Conservation (phyloP, 305 asterid species). For the Solanum hybrid region DNA sequence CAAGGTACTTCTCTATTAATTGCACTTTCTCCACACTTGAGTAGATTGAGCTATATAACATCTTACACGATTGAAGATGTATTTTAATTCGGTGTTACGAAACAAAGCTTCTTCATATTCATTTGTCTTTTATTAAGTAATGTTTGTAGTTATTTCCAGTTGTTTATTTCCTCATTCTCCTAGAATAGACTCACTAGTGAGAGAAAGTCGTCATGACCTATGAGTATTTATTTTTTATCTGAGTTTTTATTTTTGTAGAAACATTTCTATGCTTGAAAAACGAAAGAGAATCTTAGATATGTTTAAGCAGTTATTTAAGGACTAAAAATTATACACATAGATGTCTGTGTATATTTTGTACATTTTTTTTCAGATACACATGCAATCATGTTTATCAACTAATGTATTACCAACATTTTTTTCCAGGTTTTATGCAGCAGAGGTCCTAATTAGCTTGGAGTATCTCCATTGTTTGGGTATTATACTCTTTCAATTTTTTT, state of each 20-base stretch:
- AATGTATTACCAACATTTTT: background rate
- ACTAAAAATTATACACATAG: background rate
- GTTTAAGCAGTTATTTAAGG: background rate
- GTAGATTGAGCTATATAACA: background rate
- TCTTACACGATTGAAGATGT: background rate
- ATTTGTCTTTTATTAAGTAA: background rate
- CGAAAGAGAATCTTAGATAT: background rate
- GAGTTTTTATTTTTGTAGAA: background rate
- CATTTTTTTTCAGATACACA: background rate
- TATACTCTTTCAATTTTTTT: background rate
- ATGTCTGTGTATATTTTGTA: background rate
- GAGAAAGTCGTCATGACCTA: background rate
- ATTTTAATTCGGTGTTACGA: background rate
- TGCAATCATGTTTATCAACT: background rate
- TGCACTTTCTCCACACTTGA: background rate
- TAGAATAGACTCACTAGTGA: background rate
- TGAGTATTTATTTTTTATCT: background rate
- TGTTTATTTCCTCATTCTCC: background rate
- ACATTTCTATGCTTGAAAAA: background rate
- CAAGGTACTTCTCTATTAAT: slow-evolving; percentile 46
- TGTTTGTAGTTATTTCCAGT: background rate
- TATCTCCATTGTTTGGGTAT: slow-evolving; percentile 98
- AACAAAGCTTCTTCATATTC: background rate
- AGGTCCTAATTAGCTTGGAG: slow-evolving; percentile 83
- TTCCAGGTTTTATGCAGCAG: slow-evolving; percentile 92